Percentiles rank a stretch among this genome's conserved stretches.
These are phyloP conservation scores for Lyophyllum decastes DNA, from an alignment of 768 basidiomycete genomes.

Conservation along the genomic window DNA sequence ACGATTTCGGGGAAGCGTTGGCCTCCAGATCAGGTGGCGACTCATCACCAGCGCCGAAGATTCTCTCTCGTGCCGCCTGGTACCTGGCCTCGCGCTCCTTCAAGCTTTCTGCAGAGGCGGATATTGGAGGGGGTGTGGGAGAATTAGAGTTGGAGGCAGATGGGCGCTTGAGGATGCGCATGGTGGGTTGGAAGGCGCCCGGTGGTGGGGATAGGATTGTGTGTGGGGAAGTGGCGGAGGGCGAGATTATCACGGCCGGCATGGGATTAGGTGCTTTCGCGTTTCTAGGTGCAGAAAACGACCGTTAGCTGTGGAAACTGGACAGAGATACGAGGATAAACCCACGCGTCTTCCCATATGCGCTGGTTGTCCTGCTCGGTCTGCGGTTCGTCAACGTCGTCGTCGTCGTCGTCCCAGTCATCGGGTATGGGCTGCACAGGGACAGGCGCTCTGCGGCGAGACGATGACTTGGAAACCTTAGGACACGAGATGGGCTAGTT, in stretches of 20 bases:
- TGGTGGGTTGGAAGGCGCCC: slow-evolving; percentile 58
- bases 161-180: slow-evolving; percentile 77
- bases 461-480: slow-evolving; percentile 13
- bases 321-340: slow-evolving; percentile 11
- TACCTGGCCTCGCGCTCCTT: slow-evolving; percentile 75
- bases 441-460: slow-evolving; percentile 8
- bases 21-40: not conserved
- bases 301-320: not conserved
- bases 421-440: slow-evolving; percentile 18
- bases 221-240: slow-evolving; percentile 32
- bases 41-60: slow-evolving; percentile 48
- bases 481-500: not conserved
- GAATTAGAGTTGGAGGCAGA: slow-evolving; percentile 27
- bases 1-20: not conserved
- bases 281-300: slow-evolving; percentile 42
- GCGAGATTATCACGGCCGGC: slow-evolving; percentile 59
- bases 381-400: slow-evolving; percentile 21
- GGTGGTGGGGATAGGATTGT: slow-evolving; percentile 50
- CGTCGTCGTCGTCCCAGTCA: slow-evolving; percentile 32
- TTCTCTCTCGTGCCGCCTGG: slow-evolving; percentile 71
- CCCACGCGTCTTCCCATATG: slow-evolving; percentile 76
- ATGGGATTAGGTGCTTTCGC: slow-evolving; percentile 59
- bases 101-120: slow-evolving; percentile 37
- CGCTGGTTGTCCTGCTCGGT: slow-evolving; percentile 46
- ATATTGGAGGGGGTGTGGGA: slow-evolving; percentile 24